These are phyloP conservation scores for Salvia miltiorrhiza DNA, from an alignment of 257 asterid species.

Conservation along the genomic window DNA sequence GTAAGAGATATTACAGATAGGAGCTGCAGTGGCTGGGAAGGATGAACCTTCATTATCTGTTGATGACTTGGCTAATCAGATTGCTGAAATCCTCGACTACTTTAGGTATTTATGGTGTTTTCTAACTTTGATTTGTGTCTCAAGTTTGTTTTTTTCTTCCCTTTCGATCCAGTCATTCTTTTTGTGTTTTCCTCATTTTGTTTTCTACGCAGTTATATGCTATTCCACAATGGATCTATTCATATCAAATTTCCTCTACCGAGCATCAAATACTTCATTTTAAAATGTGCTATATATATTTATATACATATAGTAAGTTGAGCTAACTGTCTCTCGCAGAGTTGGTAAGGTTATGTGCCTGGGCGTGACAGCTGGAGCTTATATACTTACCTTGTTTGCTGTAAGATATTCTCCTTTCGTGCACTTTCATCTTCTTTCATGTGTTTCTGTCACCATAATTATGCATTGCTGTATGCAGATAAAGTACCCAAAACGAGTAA, in stretches of 20 bases:
- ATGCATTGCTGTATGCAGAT: constrained; percentile 40
- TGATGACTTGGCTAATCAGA: constrained; percentile 73
- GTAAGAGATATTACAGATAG: constrained; percentile 55
- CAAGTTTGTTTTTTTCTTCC: not conserved
- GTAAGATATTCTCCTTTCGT: constrained; percentile 42
- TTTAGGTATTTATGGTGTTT: constrained; percentile 49
- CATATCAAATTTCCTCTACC: not conserved
- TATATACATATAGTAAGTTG: not conserved
- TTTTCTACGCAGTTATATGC: not conserved
- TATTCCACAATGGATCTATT: constrained; percentile 1
- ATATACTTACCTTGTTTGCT: constrained; percentile 82
- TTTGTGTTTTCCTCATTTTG: not conserved
- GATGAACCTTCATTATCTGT: constrained; percentile 54
- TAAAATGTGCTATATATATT: not conserved
- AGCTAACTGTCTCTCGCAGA: constrained; percentile 37
- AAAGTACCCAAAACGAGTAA: constrained; percentile 62
- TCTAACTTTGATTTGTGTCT: not conserved
- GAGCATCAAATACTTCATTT: not conserved
- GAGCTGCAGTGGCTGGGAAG: constrained; percentile 50
- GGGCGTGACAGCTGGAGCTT: constrained; percentile 96
- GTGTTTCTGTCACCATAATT: constrained; percentile 15
- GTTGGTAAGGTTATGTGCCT: constrained; percentile 87
- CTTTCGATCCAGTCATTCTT: not conserved
- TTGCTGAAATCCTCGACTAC: constrained; percentile 67
- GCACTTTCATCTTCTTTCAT: constrained; percentile 16